phyloP scores from a whole-genome alignment of 306 rosid genomes.

The Rosa lucieae region DNA sequence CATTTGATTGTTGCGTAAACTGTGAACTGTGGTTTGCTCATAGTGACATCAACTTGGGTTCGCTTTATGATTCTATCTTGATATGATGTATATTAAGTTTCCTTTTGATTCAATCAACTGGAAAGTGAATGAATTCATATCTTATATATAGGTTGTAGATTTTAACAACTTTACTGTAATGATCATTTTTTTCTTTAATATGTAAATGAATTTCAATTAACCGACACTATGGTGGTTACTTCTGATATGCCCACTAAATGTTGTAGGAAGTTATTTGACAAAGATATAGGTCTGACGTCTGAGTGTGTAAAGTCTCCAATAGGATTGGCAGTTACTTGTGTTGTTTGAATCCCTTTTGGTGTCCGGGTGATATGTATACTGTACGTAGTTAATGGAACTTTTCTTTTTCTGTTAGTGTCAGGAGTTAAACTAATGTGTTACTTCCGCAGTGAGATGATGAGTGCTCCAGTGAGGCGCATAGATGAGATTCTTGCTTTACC shows the following conservation, averaged over 20 bases:
- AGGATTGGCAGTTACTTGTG: no score
- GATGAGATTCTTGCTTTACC: conserved; percentile 82
- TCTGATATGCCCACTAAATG: background rate
- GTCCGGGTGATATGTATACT: background rate
- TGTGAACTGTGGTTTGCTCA: background rate
- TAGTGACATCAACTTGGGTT: background rate
- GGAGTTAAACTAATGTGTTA: conserved; percentile 21
- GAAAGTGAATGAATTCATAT: no score
- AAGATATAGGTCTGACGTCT: background rate
- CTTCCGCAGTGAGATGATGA: conserved; percentile 70
- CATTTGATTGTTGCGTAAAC: background rate
- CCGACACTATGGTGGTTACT: background rate
- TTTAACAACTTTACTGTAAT: background rate
- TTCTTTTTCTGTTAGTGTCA: background rate
- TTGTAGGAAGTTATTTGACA: background rate
- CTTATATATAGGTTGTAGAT: background rate
- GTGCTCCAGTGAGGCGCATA: conserved; percentile 81
- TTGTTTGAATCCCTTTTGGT: background rate
- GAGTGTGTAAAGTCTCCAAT: background rate
- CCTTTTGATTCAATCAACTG: no score
- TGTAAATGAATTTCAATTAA: background rate
- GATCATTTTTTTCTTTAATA: background rate
- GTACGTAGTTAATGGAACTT: background rate
- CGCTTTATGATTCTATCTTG: background rate
- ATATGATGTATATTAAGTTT: no score